Percentiles rank a stretch among this genome's conserved stretches.
These are phyloP conservation scores for Gamsiella multidivaricata DNA, from an alignment of 192 early-diverging fungal species.

Conservation along the genomic window DNA sequence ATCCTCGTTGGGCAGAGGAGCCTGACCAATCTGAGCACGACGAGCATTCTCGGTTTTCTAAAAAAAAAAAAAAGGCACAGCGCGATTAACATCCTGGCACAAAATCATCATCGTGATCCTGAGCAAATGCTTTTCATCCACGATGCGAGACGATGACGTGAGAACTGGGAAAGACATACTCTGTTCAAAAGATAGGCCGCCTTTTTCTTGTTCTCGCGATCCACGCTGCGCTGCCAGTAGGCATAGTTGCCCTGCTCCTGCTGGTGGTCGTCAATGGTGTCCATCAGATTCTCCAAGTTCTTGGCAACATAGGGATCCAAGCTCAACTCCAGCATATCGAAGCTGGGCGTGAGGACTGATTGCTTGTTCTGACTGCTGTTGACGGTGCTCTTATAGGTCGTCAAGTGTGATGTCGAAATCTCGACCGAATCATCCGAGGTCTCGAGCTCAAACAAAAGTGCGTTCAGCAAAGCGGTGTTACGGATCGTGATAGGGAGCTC, in stretches of 20 bases:
- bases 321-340: conserved; percentile 82
- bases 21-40: conserved; percentile 73
- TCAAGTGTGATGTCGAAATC: conserved; percentile 71
- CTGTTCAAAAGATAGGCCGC: conserved; percentile 68
- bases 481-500: conserved; percentile 89
- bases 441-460: conserved; percentile 75
- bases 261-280: conserved; percentile 89
- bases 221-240: conserved; percentile 93
- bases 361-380: conserved; percentile 43
- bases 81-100: no score
- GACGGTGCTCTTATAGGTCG: conserved; percentile 60
- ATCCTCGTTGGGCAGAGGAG: conserved; percentile 83
- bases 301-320: conserved; percentile 89
- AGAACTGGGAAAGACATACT: conserved; percentile 57
- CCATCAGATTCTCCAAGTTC: conserved; percentile 83
- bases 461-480: conserved; percentile 83
- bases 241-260: conserved; percentile 93
- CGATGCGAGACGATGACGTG: no score
- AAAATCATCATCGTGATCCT: no score
- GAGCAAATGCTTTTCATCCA: neutral
- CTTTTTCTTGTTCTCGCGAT: conserved; percentile 87
- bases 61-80: neutral
- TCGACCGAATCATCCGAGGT: conserved; percentile 62
- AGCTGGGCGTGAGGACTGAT: conserved; percentile 66
- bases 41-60: conserved; percentile 80